phyloP scores from a whole-genome alignment of 306 rosid species.

The Mucuna pruriens region DNA sequence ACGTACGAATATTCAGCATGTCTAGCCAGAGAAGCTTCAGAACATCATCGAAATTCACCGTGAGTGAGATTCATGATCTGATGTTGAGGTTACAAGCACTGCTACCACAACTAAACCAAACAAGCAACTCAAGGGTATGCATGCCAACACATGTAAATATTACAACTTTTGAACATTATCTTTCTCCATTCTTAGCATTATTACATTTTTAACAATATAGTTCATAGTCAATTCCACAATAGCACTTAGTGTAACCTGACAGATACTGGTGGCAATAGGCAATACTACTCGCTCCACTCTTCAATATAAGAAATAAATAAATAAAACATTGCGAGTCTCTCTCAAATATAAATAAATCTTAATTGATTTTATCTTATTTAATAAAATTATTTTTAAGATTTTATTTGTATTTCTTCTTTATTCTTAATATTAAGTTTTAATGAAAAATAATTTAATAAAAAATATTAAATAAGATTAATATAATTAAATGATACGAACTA shows the following conservation, averaged over 20 bases:
- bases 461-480: too few species aligned
- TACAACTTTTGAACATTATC: background rate
- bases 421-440: too few species aligned
- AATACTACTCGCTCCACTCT: too few species aligned
- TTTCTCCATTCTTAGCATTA: background rate
- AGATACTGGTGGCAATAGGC: background rate
- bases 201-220: background rate
- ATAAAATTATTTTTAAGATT: too few species aligned
- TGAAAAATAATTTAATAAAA: too few species aligned
- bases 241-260: background rate
- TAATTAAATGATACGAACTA: too few species aligned
- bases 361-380: too few species aligned
- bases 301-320: too few species aligned
- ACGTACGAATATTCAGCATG: background rate
- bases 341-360: too few species aligned
- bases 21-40: background rate
- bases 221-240: background rate
- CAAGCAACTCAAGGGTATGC: slow-evolving; percentile 3
- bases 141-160: background rate
- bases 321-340: too few species aligned
- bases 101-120: background rate
- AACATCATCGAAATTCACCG: background rate
- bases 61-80: background rate
- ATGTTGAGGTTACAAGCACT: background rate
- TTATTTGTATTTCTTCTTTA: too few species aligned